Conservation (phyloP, 768 basidiomycete genomes). For the Mycena indigotica region DNA sequence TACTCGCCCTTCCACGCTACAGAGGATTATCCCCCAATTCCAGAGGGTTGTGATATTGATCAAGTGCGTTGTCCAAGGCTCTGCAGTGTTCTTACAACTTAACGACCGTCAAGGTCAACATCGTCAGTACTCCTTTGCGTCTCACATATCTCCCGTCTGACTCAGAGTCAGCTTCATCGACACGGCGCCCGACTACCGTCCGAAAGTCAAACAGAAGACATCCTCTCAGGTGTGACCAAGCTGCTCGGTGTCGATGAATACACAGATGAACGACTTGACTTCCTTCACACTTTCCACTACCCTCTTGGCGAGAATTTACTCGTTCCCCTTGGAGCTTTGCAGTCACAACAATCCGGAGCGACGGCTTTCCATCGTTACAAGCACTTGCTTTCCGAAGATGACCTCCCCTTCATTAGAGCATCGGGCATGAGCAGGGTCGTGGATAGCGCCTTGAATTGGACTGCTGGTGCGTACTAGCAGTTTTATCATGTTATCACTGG, state of each 20-base stretch:
- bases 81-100: neutral
- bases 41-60: slow-evolving; percentile 10
- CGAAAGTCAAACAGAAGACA: slow-evolving; percentile 40
- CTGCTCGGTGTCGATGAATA: slow-evolving; percentile 50
- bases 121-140: slow-evolving; percentile 42
- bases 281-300: slow-evolving; percentile 61
- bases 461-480: slow-evolving; percentile 44
- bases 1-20: slow-evolving; percentile 19
- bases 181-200: slow-evolving; percentile 84
- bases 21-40: slow-evolving; percentile 9
- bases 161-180: slow-evolving; percentile 73
- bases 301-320: slow-evolving; percentile 58
- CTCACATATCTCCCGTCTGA: neutral
- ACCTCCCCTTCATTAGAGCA: slow-evolving; percentile 53
- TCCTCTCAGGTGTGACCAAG: slow-evolving; percentile 54
- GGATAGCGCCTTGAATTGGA: slow-evolving; percentile 73
- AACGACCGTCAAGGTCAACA: slow-evolving; percentile 49
- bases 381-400: slow-evolving; percentile 42
- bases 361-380: slow-evolving; percentile 57
- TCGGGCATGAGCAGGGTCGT: slow-evolving; percentile 61
- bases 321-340: slow-evolving; percentile 63
- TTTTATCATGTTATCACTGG: neutral
- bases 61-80: slow-evolving; percentile 2
- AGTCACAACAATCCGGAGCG: slow-evolving; percentile 61
- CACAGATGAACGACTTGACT: slow-evolving; percentile 50